Base-by-base conservation (phyloP, 2,329 filamentous ascomycete genomes). In the Cylindrodendrum hubeiense region DNA sequence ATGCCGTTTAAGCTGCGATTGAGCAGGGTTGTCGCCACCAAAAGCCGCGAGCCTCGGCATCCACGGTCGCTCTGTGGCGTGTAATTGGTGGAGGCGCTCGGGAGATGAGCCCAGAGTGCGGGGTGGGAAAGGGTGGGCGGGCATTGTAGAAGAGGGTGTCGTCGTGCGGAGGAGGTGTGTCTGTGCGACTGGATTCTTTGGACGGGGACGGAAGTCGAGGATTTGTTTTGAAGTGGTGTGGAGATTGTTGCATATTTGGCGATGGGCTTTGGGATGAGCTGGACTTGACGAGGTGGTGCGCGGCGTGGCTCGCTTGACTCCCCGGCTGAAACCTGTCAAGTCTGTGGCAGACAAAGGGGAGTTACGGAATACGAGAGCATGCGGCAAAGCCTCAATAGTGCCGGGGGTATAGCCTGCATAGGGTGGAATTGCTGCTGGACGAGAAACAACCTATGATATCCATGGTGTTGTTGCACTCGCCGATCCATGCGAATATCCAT, bases 81-180 rank as follows among this genome's bases (percentile, higher is more conserved):
- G 26, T 47, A 19, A 65, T 62, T 65, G 63, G 63, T 62, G 22
- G 58, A 61, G 46, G 30, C 44, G 22, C 30, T 34, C 51, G 62
- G 57, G 62, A 61, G 62, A 60, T 57, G 62, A 52, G 57, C 15
- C 26, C 22, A 47, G 56, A 37, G 62, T 65, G 62, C 62, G 62
- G 62, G 57, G 60, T 47, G 51, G 21, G 24, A 43, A 21, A 34
- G 37, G 52, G 52, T 47, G 44, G 37, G 46, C 37, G 46, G 41
- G 53, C 57, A 12, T 41, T 26, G 39, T 21, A 26, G 33, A 41
- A 55, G 55, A 55, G 47, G 49, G 61, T 64, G 61, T 60, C 19
- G 51, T 43, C 21, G 56, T 60, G 55, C 44, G 44, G 55, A 49
- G 33, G 30, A 50, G 26, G 26, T 44, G n/a, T 13, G 47, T 50